phyloP scores from a whole-genome alignment of 306 rosid species.

The Potentilla sterilis region DNA sequence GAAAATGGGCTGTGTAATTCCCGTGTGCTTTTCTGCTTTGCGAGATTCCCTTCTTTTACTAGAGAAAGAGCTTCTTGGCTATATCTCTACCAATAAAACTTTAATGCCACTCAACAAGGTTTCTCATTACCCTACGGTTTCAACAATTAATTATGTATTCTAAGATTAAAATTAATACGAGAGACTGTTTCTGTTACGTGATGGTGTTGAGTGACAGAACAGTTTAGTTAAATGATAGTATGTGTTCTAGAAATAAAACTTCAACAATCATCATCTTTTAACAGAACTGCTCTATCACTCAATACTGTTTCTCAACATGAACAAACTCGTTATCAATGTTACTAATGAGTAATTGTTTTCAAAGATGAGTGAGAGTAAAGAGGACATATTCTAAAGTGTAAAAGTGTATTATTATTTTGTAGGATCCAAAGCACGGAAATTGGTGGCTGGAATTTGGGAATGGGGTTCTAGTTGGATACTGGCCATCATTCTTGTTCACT shows the following conservation, averaged over 20 bases:
- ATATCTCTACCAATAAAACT: slow-evolving; percentile 2
- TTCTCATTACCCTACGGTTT: neutral
- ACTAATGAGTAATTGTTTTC: neutral
- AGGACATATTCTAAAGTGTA: neutral
- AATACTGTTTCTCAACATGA: neutral
- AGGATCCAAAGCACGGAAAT: slow-evolving; percentile 96
- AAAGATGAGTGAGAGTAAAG: slow-evolving; percentile 14
- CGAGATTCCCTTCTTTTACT: slow-evolving; percentile 59
- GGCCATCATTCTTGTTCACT: slow-evolving; percentile 88
- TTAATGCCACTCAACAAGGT: neutral
- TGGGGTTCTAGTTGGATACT: slow-evolving; percentile 73
- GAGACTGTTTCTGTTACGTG: neutral
- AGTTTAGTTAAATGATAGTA: neutral
- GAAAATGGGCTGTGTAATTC: slow-evolving; percentile 40
- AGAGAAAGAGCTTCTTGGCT: slow-evolving; percentile 41
- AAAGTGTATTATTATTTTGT: neutral
- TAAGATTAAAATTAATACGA: neutral
- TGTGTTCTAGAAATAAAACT: neutral
- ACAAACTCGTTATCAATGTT: neutral
- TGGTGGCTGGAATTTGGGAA: slow-evolving; percentile 97
- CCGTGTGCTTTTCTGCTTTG: slow-evolving; percentile 47
- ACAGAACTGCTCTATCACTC: neutral
- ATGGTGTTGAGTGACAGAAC: neutral
- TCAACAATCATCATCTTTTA: neutral
- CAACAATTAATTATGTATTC: neutral